Conservation (phyloP, 345 rosid species). For the Trapa bicornis region DNA sequence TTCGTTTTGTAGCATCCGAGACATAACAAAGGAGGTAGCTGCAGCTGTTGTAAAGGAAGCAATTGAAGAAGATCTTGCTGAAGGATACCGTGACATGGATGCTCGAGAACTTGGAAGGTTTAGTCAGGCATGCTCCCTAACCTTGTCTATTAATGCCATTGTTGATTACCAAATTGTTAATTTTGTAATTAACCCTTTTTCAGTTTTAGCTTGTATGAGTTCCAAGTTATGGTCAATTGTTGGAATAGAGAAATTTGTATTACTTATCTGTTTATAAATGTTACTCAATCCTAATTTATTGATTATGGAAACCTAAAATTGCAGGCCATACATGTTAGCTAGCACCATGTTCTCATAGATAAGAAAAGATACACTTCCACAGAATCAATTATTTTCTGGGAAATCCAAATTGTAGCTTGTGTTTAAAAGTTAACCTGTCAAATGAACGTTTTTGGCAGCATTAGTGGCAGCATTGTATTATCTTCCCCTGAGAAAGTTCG, state of each 20-base stretch:
- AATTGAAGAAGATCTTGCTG: slow-evolving; percentile 59
- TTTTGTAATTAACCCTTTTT: not conserved
- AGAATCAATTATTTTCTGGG: not conserved
- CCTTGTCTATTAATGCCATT: not conserved
- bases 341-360: too few relatives aligned
- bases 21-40: slow-evolving; percentile 77
- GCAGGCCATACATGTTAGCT: too few relatives aligned
- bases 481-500: too few relatives aligned
- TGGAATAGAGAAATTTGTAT: not conserved
- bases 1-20: slow-evolving; percentile 55
- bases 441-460: too few relatives aligned
- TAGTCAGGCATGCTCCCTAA: slow-evolving; percentile 25
- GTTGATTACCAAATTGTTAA: not conserved
- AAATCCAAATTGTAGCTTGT: not conserved
- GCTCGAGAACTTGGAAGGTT: slow-evolving; percentile 59
- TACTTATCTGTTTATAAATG: not conserved
- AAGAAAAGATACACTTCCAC: not conserved
- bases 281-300: too few relatives aligned
- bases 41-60: slow-evolving; percentile 91
- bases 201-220: not conserved
- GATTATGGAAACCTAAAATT: too few relatives aligned
- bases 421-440: not conserved
- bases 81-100: slow-evolving; percentile 76
- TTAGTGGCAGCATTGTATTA: not conserved
- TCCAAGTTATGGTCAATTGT: not conserved